These are phyloP conservation scores for Mycena kentingensis DNA, from an alignment of 768 basidiomycete genomes.

Conservation along the genomic window DNA sequence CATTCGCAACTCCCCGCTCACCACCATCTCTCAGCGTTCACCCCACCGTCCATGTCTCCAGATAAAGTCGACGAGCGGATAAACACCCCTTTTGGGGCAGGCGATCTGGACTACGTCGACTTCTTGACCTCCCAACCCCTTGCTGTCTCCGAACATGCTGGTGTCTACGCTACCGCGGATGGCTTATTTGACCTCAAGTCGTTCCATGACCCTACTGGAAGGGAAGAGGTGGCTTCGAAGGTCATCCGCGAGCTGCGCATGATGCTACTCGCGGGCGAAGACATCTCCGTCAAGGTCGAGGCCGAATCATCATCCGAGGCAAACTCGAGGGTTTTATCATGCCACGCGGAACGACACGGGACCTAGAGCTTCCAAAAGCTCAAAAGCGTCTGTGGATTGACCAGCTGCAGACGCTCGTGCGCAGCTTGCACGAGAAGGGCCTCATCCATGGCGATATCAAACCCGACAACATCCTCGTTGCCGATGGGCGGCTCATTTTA, in stretches of 20 bases:
- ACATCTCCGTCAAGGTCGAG: conserved; percentile 1
- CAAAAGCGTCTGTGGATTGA: not conserved
- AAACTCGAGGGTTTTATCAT: conserved; percentile 1
- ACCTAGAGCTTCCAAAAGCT: not conserved
- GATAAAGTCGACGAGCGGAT: too few relatives aligned
- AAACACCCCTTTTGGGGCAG: too few relatives aligned
- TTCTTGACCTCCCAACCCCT: not conserved
- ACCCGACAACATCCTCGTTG: conserved; percentile 21
- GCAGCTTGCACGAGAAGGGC: conserved; percentile 19
- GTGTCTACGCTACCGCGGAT: not conserved
- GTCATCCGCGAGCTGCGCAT: conserved; percentile 3
- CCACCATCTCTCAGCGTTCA: too few relatives aligned
- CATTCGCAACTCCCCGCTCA: too few relatives aligned
- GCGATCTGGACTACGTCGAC: not conserved
- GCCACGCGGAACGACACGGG: conserved; percentile 1
- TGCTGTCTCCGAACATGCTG: not conserved
- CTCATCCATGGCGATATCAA: conserved; percentile 29
- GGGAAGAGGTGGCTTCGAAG: not conserved
- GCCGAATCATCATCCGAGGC: conserved; percentile 29
- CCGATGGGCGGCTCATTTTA: conserved; percentile 18
- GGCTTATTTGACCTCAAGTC: not conserved
- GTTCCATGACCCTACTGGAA: not conserved
- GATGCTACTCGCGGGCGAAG: conserved; percentile 6
- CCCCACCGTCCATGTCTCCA: too few relatives aligned
- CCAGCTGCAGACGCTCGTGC: conserved; percentile 1